phyloP scores from a whole-genome alignment of 2,329 filamentous ascomycete genomes.

The Colletotrichum sublineola region DNA sequence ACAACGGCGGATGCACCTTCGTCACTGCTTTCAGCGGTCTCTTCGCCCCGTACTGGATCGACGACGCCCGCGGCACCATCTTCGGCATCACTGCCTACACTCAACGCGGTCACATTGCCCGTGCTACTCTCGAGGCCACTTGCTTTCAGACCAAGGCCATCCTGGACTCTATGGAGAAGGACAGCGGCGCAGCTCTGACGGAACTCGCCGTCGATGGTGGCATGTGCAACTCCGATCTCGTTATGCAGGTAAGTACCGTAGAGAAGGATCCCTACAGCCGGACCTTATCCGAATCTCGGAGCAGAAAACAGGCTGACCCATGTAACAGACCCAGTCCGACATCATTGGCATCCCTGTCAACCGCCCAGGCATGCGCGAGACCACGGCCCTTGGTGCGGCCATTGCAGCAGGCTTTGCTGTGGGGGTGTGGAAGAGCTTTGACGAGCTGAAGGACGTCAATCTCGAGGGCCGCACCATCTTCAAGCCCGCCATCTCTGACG shows the following conservation, averaged over 20 bases:
- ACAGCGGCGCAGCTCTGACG: conserved; percentile 78
- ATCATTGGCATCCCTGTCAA: conserved; percentile 84
- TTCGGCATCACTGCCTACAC: conserved; percentile 85
- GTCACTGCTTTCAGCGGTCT: conserved; percentile 86
- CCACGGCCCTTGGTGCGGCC: conserved; percentile 83
- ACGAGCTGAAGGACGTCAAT: conserved; percentile 80
- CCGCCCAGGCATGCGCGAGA: conserved; percentile 85
- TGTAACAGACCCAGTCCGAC: conserved; percentile 77
- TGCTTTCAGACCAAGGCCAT: conserved; percentile 89
- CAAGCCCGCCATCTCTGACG: conserved; percentile 72
- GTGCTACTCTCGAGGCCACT: conserved; percentile 83
- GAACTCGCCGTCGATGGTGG: conserved; percentile 87
- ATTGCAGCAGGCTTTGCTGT: conserved; percentile 86
- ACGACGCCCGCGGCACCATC: conserved; percentile 84
- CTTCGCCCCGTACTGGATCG: conserved; percentile 88
- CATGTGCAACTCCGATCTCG: conserved; percentile 84
- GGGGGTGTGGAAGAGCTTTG: conserved; percentile 79
- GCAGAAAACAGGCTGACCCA: conserved; percentile 34
- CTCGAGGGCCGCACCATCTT: conserved; percentile 77
- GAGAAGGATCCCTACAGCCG: conserved; percentile 1
- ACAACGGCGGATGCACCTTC: conserved; percentile 82
- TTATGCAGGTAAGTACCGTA: conserved; percentile 71
- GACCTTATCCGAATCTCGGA: conserved; percentile 33
- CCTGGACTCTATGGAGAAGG: conserved; percentile 83
- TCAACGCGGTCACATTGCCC: conserved; percentile 80